Conservation (phyloP, 352 stramenopile species). For the Phytophthora palmivora region DNA sequence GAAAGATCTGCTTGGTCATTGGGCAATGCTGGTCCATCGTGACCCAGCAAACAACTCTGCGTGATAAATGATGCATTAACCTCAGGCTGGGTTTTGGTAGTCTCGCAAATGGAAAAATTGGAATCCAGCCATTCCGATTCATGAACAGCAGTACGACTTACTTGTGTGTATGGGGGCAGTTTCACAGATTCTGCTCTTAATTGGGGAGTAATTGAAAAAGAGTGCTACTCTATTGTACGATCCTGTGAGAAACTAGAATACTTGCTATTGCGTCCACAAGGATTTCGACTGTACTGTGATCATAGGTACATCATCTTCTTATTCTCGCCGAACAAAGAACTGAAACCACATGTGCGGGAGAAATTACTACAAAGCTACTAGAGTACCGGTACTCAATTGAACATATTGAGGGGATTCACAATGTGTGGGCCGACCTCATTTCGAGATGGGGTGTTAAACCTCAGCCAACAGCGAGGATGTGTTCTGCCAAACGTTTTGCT, state of each 20-base stretch:
- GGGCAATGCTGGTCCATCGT: background rate
- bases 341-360: too few relatives aligned
- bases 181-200: constrained; percentile 3
- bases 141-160: constrained; percentile 1
- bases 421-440: too few relatives aligned
- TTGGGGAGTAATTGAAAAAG: constrained; percentile 14
- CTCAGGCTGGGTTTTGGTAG: background rate
- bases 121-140: background rate
- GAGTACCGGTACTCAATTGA: too few relatives aligned
- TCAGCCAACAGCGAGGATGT: too few relatives aligned
- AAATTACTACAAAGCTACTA: too few relatives aligned
- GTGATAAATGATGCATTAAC: background rate
- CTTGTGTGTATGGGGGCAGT: constrained; percentile 2
- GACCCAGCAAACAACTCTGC: background rate
- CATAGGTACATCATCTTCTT: too few relatives aligned
- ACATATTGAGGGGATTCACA: too few relatives aligned
- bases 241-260: background rate
- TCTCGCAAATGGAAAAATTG: constrained; percentile 1
- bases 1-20: background rate
- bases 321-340: too few relatives aligned
- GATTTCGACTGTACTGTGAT: too few relatives aligned
- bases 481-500: too few relatives aligned
- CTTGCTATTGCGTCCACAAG: too few relatives aligned
- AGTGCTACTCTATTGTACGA: background rate
- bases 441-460: too few relatives aligned